Conservation (phyloP, 2,329 filamentous ascomycete species). For the Lithohypha guttulata region DNA sequence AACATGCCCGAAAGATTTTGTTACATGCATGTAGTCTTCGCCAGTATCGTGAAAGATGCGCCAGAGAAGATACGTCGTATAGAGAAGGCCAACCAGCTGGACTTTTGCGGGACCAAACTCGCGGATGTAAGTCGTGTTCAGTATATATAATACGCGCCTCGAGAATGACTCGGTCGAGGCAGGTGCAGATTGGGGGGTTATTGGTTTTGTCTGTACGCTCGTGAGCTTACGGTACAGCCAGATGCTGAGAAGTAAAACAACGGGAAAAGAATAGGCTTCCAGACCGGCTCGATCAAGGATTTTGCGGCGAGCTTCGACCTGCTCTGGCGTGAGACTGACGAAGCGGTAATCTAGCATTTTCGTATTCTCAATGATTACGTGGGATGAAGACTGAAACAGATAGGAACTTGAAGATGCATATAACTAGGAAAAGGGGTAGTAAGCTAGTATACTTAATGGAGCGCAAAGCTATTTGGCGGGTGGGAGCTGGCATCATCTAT, state of each 20-base stretch:
- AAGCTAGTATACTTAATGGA: too few species aligned
- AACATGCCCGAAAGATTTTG: constrained; percentile 51
- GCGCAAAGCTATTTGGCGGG: too few species aligned
- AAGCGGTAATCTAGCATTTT: constrained; percentile 37
- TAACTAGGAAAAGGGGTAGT: background rate
- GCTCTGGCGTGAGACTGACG: constrained; percentile 37
- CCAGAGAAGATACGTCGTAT: constrained; percentile 17
- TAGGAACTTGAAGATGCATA: background rate
- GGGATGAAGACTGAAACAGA: too few species aligned
- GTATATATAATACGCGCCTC: constrained; percentile 14
- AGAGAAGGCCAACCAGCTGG: constrained; percentile 15
- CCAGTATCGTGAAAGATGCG: constrained; percentile 16
- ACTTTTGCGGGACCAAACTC: constrained; percentile 18
- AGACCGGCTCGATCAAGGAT: constrained; percentile 45
- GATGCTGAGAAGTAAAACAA: constrained; percentile 35
- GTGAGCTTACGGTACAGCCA: constrained; percentile 23
- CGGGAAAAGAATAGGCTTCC: constrained; percentile 45
- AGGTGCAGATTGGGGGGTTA: background rate
- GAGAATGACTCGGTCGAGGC: background rate
- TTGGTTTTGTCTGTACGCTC: background rate
- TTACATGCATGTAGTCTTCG: constrained; percentile 50
- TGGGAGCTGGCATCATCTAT: too few species aligned
- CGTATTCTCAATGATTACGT: too few species aligned
- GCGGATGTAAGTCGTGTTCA: constrained; percentile 12
- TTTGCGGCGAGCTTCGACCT: constrained; percentile 41